Evolutionary conservation across 1,284 basidiomycete genomes (phyloP), one percentile per base, ranked within the genome.

Genomic region (Salmacisia buchloeana): DNA sequence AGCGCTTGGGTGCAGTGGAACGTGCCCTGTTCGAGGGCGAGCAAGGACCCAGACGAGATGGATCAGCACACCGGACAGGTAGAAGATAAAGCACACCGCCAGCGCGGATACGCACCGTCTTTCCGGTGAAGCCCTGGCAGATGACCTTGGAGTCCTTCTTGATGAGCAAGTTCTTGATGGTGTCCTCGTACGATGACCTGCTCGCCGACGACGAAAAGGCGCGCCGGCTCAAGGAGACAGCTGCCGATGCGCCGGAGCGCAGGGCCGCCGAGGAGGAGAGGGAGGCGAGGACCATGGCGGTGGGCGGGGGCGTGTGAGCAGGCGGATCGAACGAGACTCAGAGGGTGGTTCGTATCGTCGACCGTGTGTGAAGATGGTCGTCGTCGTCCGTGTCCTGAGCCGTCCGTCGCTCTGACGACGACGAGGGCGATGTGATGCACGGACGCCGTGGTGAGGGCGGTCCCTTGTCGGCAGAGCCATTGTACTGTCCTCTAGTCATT

Each of bases 1-100:
- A 98, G 83, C 57, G 96, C 93, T 82, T 97, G 93, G 80, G 86
- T 89, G 70, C 88, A 88, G 85, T 99, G 96, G 86, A 98, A 99
- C 73, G 94, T 97, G 74, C 89, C 94, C 58, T 59, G 58, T 41
- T 7, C 10, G 18, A 35, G n/a, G 7, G 25, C 6, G 43, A 27
- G 35, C 9, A 38, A 9, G 9, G 9, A 6, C 7, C 25, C 25
- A 23, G 10, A 9, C 43, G 43, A 9, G 15, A 27, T 10, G 43
- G n/a, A 46, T n/a, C 10, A 56, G 52, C 21, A 9, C 12, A 15
- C 9, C 31, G 33, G n/a, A 57, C 21, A 18, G 10, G 29, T 12
- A 33, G 1, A 57, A 12, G 1, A 25, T 2, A 18, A 18, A 9
- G 21, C 2, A 57, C 15, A 21, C 31, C 29, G 27, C 2, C 3